These are phyloP conservation scores for Parachaetomium inaequale DNA, from an alignment of 495 filamentous ascomycete species.

Conservation along the genomic window DNA sequence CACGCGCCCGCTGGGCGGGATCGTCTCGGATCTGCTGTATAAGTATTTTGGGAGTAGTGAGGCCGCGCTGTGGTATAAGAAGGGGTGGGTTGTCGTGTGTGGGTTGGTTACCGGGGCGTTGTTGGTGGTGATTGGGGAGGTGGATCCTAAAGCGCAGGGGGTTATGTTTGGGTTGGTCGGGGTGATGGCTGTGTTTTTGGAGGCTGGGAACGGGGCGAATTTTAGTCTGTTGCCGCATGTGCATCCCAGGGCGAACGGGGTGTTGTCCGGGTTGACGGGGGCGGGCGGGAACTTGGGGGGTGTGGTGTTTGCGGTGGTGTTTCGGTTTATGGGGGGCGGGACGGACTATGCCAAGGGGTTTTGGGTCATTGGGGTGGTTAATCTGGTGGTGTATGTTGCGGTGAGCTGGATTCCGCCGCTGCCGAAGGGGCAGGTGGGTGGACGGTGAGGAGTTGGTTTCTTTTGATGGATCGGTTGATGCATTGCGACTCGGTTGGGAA, in stretches of 20 bases:
- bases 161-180: conserved; percentile 79
- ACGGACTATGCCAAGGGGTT: conserved; percentile 62
- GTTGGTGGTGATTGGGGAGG: conserved; percentile 64
- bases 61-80: conserved; percentile 67
- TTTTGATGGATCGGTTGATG: too few relatives aligned
- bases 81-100: conserved; percentile 61
- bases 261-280: conserved; percentile 74
- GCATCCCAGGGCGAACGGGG: conserved; percentile 62
- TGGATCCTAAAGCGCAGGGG: conserved; percentile 53
- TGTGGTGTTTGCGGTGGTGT: conserved; percentile 82
- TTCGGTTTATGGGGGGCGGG: conserved; percentile 64
- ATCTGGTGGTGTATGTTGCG: conserved; percentile 58
- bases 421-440: conserved; percentile 46
- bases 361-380: conserved; percentile 75
- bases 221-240: conserved; percentile 85
- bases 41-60: conserved; percentile 39
- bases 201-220: conserved; percentile 79
- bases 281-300: conserved; percentile 81
- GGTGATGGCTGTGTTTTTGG: conserved; percentile 72
- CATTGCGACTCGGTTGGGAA: too few relatives aligned
- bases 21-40: conserved; percentile 69
- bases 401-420: conserved; percentile 71
- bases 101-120: conserved; percentile 64
- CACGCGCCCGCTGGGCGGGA: conserved; percentile 70
- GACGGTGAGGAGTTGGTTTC: not conserved